phyloP scores from a whole-genome alignment of 257 asterid species.

The Capsicum pubescens region DNA sequence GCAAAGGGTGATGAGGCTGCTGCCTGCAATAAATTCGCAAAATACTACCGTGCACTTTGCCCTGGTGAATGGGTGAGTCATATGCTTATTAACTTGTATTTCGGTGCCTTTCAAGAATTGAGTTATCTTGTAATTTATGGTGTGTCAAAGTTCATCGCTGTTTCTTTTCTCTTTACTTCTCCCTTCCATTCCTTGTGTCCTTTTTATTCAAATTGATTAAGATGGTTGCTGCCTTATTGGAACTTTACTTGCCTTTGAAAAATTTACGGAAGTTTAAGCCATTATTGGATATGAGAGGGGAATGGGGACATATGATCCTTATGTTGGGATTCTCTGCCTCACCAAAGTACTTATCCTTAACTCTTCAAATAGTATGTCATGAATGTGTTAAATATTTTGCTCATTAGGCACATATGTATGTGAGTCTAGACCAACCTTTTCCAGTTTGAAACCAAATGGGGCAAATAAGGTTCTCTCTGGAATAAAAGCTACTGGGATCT shows the following conservation, averaged over 20 bases:
- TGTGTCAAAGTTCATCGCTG: neutral
- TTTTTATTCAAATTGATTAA: too few relatives aligned
- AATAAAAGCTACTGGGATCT: neutral
- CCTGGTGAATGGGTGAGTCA: slow-evolving; percentile 93
- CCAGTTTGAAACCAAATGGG: neutral
- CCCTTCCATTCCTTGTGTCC: neutral
- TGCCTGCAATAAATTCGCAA: slow-evolving; percentile 67
- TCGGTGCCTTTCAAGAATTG: neutral
- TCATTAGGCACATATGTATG: too few relatives aligned
- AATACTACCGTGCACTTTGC: slow-evolving; percentile 81
- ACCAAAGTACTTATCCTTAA: too few relatives aligned
- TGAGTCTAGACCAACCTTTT: neutral
- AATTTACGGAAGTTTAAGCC: too few relatives aligned
- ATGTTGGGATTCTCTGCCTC: too few relatives aligned
- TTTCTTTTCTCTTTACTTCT: neutral
- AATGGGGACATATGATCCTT: too few relatives aligned
- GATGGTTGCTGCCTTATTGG: too few relatives aligned
- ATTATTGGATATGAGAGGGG: too few relatives aligned
- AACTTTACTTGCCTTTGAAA: too few relatives aligned
- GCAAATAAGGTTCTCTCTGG: neutral
- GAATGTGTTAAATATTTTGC: neutral
- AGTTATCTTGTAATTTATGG: neutral
- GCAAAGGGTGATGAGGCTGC: slow-evolving; percentile 75
- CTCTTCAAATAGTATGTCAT: too few relatives aligned
- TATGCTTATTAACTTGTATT: neutral